A percentile compares a stretch with the other conserved stretches of the same genome.
phyloP scores from a whole-genome alignment of 495 filamentous ascomycete genomes.

The Talaromyces adpressus region DNA sequence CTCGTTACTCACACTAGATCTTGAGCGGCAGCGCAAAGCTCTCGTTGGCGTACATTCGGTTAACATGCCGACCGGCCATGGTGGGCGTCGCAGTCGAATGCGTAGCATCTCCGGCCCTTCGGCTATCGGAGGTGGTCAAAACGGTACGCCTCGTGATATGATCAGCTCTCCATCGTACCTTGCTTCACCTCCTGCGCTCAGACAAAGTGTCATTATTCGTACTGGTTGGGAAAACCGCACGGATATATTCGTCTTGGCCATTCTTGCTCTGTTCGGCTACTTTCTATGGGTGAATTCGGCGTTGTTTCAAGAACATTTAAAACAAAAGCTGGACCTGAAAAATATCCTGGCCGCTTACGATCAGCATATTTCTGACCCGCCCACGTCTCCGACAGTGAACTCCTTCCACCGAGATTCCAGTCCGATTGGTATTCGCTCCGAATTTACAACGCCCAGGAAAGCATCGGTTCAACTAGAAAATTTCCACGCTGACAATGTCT shows the following conservation, averaged over 20 bases:
- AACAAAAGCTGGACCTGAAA: slow-evolving; percentile 46
- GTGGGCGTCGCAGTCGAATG: slow-evolving; percentile 12
- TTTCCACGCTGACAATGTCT: slow-evolving; percentile 11
- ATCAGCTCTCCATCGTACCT: slow-evolving; percentile 33
- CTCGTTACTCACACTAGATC: slow-evolving; percentile 32
- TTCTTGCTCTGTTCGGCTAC: slow-evolving; percentile 35
- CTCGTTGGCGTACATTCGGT: slow-evolving; percentile 48
- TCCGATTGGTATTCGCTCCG: background rate
- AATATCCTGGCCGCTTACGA: slow-evolving; percentile 42
- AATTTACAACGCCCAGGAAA: slow-evolving; percentile 7
- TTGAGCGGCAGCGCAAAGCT: slow-evolving; percentile 39
- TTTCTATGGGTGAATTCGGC: slow-evolving; percentile 47
- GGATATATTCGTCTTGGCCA: slow-evolving; percentile 42
- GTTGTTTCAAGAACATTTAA: slow-evolving; percentile 39
- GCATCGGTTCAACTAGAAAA: slow-evolving; percentile 8
- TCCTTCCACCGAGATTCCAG: slow-evolving; percentile 1
- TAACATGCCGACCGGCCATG: slow-evolving; percentile 15
- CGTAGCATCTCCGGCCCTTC: slow-evolving; percentile 22
- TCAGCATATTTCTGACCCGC: slow-evolving; percentile 30
- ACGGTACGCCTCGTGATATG: slow-evolving; percentile 37
- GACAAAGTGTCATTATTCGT: slow-evolving; percentile 46
- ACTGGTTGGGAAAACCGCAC: slow-evolving; percentile 45
- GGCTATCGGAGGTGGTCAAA: slow-evolving; percentile 16
- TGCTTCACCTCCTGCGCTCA: slow-evolving; percentile 37
- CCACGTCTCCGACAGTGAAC: slow-evolving; percentile 2